Percentiles rank a stretch among this genome's conserved stretches.
These are phyloP conservation scores for Leccinum obscurum DNA, from an alignment of 768 basidiomycete genomes.

Conservation along the genomic window DNA sequence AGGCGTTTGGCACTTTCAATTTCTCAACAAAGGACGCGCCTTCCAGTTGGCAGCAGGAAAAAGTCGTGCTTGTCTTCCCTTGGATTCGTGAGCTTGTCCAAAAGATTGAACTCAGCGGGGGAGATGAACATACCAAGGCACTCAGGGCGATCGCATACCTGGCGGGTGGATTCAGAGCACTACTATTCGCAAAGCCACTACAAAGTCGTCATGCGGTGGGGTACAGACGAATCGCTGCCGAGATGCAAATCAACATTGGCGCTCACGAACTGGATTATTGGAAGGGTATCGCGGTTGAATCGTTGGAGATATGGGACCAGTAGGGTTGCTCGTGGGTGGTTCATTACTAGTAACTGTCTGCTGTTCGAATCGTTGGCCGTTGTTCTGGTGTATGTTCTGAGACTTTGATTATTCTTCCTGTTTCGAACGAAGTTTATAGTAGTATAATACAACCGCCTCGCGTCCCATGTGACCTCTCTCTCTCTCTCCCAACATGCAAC, in stretches of 20 bases:
- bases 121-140: not conserved
- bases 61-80: conserved; percentile 10
- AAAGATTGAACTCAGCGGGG: not conserved
- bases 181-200: conserved; percentile 9
- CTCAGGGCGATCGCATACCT: conserved; percentile 6
- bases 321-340: not conserved
- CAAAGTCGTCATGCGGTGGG: not conserved
- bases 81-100: conserved; percentile 11
- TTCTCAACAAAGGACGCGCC: not conserved
- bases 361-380: no score
- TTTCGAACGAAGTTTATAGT: no score
- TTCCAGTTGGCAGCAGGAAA: not conserved
- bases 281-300: not conserved
- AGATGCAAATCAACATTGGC: not conserved
- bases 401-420: no score
- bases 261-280: not conserved
- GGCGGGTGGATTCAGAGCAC: conserved; percentile 10
- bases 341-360: no score
- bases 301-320: conserved; percentile 9
- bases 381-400: no score
- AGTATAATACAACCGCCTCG: no score
- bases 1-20: conserved; percentile 1
- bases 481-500: no score
- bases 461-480: no score
- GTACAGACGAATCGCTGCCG: conserved; percentile 23